Percentiles rank a stretch among this genome's conserved stretches.
These are phyloP conservation scores for Lippia alba DNA, from an alignment of 305 asterid species.

Conservation along the genomic window DNA sequence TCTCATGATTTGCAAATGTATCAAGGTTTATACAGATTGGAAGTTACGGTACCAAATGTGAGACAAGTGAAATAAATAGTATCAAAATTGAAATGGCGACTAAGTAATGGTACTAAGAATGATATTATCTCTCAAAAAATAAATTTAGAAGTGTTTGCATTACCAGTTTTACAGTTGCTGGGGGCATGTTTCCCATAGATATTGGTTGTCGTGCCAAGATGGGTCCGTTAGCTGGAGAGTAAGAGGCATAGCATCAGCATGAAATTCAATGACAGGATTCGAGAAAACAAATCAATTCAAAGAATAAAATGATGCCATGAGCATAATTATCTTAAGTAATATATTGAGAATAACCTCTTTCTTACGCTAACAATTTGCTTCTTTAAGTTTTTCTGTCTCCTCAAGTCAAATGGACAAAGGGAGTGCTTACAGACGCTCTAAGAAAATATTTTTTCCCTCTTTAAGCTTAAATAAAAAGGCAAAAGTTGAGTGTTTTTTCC, in stretches of 20 bases:
- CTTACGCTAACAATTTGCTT: background rate
- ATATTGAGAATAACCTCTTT: constrained; percentile 1
- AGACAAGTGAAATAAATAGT: too few relatives aligned
- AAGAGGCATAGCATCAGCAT: constrained; percentile 34
- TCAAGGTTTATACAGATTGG: too few relatives aligned
- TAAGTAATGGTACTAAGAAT: background rate
- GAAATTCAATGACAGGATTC: constrained; percentile 2
- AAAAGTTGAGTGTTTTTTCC: too few relatives aligned
- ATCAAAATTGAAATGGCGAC: too few relatives aligned
- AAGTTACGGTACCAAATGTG: too few relatives aligned
- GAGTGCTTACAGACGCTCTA: too few relatives aligned
- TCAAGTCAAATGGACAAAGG: background rate
- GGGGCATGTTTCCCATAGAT: constrained; percentile 66
- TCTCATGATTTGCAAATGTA: too few relatives aligned
- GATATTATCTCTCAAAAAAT: background rate
- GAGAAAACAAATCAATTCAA: background rate
- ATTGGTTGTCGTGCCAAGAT: constrained; percentile 62
- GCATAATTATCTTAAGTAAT: constrained; percentile 2
- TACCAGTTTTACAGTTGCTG: constrained; percentile 92
- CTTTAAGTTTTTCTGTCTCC: background rate
- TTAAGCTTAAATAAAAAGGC: too few relatives aligned
- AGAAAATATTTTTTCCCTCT: too few relatives aligned
- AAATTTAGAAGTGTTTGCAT: constrained; percentile 34
- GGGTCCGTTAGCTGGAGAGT: constrained; percentile 66
- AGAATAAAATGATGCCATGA: background rate